Evolutionary conservation across 2,329 filamentous ascomycete species (phyloP), one percentile per base, ranked within the genome.

Genomic region (Pleochaeta shiraiana): DNA sequence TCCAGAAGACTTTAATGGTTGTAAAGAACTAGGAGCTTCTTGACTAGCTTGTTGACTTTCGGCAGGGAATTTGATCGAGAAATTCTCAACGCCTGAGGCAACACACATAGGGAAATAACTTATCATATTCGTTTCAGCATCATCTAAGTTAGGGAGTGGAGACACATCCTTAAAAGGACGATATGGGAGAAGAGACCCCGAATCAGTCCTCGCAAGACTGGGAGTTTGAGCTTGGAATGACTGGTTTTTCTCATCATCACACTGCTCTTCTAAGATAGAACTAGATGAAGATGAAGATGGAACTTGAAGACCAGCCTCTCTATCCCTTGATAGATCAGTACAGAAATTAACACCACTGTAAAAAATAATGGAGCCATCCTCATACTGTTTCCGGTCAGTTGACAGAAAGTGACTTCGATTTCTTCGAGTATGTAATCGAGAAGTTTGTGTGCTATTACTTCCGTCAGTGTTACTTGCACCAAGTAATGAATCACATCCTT

Each of bases 271-370:
- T 53, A 6, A 24, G 47, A 7, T 26, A 5, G 47, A 53, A 21
- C 24, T 53, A 9, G 47, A 26, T 24, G n/a, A 53, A 4, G 4
- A 12, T 4, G n/a, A 4, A 43, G 14, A 43, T 12, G 39, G 39
- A 43, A 43, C 14, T n/a, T 12, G 4, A 14, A 26, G 24, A 4
- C 19, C 24, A 11, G n/a, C 78, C 1, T 78, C 78, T 12, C 76
- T 76, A 69, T 90, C 86, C 1, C 85, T 85, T 19, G 85, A 88
- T 3, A 93, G 75, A 72, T 95, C 90, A 0, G 85, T 90, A 72
- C 84, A 93, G 72, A 93, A 95, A 0, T 82, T 82, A 0, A 86
- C 86, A 30, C 86, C 87, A 66, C 81, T 88, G 72, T 92, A 95
- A 71, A 91, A 95, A 21, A 92, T 90, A 68, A 95, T 86, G 0